These are phyloP conservation scores for Avena atlantica DNA, from an alignment of 176 grass and related monocot species.

Conservation along the genomic window DNA sequence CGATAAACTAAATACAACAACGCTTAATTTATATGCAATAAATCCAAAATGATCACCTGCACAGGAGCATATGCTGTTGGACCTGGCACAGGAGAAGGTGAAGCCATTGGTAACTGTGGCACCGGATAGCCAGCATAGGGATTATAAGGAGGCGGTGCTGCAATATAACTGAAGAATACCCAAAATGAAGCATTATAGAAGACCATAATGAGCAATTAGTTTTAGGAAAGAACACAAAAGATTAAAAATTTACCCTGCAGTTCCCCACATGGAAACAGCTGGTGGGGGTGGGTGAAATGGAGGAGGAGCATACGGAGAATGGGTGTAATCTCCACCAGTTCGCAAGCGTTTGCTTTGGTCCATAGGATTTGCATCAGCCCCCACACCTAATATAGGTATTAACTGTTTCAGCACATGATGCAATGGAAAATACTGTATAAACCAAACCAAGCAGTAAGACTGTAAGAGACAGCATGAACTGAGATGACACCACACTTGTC, in stretches of 20 bases:
- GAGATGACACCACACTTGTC: neutral
- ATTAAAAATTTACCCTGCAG: constrained; percentile 64
- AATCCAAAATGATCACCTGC: constrained; percentile 63
- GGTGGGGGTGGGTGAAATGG: constrained; percentile 84
- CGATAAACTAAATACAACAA: neutral
- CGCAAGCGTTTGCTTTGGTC: constrained; percentile 94
- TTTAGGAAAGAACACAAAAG: constrained; percentile 22
- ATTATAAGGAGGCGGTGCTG: constrained; percentile 79
- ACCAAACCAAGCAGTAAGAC: neutral
- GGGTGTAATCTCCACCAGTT: constrained; percentile 87
- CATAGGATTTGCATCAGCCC: constrained; percentile 70
- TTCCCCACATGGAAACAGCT: constrained; percentile 88
- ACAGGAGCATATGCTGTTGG: constrained; percentile 93
- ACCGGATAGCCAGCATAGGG: constrained; percentile 81
- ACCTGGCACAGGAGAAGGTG: constrained; percentile 72
- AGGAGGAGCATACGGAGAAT: constrained; percentile 77
- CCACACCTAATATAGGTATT: constrained; percentile 63
- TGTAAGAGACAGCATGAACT: neutral
- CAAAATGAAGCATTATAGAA: constrained; percentile 34
- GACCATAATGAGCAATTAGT: constrained; percentile 10
- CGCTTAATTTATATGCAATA: neutral
- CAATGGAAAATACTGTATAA: neutral
- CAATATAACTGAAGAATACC: constrained; percentile 67
- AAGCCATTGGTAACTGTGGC: constrained; percentile 66
- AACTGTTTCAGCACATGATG: constrained; percentile 19